Conservation (phyloP, 2,329 filamentous ascomycete genomes). For the Penicillium brasilianum region DNA sequence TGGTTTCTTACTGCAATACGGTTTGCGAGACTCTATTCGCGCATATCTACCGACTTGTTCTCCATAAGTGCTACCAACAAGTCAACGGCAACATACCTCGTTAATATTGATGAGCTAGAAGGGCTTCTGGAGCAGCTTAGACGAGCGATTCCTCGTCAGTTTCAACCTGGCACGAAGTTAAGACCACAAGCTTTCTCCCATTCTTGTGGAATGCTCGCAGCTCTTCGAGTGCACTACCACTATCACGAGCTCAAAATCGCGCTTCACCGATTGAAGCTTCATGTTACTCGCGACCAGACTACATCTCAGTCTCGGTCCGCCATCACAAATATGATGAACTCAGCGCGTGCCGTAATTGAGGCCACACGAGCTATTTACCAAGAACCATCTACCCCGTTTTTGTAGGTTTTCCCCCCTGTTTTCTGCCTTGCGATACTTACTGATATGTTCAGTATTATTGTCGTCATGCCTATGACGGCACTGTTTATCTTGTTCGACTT, state of each 20-base stretch:
- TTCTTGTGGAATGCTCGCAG: not conserved
- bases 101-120: not conserved
- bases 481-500: not conserved
- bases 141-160: not conserved
- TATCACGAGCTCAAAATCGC: constrained; percentile 1
- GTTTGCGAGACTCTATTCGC: not conserved
- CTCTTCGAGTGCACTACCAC: not conserved
- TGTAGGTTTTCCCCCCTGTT: not conserved
- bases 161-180: constrained; percentile 1
- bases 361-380: not conserved
- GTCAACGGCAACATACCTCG: not conserved
- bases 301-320: not conserved
- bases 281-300: not conserved
- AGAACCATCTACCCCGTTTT: not conserved
- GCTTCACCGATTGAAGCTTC: not conserved
- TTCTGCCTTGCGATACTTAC: not conserved
- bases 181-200: not conserved
- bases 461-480: not conserved
- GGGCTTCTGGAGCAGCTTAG: not conserved
- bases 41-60: not conserved
- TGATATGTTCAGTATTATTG: not conserved
- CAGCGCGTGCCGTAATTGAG: not conserved
- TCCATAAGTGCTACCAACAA: not conserved
- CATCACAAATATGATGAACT: not conserved
- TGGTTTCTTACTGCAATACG: constrained; percentile 2